phyloP scores from a whole-genome alignment of 1,284 basidiomycete genomes.

The Mycena sp. region DNA sequence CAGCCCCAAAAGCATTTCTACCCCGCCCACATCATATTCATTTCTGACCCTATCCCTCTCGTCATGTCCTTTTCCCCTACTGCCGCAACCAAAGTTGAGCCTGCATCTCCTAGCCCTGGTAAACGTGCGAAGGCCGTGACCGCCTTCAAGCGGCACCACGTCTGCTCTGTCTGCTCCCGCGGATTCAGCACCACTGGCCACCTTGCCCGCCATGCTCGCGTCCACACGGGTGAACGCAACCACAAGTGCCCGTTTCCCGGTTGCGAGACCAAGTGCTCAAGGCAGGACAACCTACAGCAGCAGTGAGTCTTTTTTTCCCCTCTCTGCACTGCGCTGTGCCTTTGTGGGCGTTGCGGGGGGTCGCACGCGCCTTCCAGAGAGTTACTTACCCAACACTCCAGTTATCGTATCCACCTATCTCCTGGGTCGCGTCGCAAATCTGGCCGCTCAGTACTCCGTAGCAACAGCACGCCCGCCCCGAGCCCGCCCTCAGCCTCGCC shows the following conservation, averaged over 20 bases:
- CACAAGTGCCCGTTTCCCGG: constrained; percentile 76
- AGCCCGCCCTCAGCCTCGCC: constrained; percentile 1
- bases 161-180: constrained; percentile 62
- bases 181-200: constrained; percentile 79
- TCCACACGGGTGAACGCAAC: constrained; percentile 76
- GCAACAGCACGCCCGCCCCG: constrained; percentile 8
- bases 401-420: constrained; percentile 66
- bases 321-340: background rate
- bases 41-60: too few species aligned
- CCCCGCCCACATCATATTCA: too few species aligned
- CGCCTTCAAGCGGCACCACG: constrained; percentile 51
- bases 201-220: constrained; percentile 71
- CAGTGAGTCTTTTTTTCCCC: constrained; percentile 56
- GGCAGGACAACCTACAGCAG: constrained; percentile 75
- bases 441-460: constrained; percentile 8
- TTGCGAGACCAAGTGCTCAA: constrained; percentile 71
- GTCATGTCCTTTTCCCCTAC: too few species aligned
- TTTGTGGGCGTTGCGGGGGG: too few species aligned
- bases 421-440: constrained; percentile 57
- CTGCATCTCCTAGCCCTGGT: background rate
- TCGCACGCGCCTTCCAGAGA: too few species aligned
- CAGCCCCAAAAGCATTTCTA: too few species aligned
- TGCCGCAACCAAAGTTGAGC: too few species aligned
- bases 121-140: background rate
- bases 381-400: too few species aligned